These are phyloP conservation scores for Bifiguratus adelaidae DNA, from an alignment of 192 early-diverging fungal genomes.

Conservation along the genomic window DNA sequence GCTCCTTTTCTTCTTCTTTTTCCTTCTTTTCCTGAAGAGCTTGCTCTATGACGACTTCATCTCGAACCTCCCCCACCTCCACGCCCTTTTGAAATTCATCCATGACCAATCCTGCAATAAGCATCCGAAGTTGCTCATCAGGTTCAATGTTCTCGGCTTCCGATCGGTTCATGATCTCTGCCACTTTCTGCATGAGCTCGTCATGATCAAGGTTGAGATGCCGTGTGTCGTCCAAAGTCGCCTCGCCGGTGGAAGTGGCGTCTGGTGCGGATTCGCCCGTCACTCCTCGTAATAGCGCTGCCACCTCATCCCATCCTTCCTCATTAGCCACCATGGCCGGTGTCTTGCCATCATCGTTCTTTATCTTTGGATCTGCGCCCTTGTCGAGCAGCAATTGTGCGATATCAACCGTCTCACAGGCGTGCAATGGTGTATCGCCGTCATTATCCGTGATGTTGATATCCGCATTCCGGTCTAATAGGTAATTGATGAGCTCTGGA, in stretches of 20 bases:
- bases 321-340: slow-evolving; percentile 42
- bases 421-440: slow-evolving; percentile 68
- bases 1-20: too few relatives aligned
- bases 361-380: slow-evolving; percentile 49
- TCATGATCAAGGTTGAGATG: slow-evolving; percentile 16
- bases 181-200: slow-evolving; percentile 27
- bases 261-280: slow-evolving; percentile 40
- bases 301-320: slow-evolving; percentile 49
- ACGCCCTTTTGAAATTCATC: background rate
- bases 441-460: slow-evolving; percentile 61
- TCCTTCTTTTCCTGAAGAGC: too few relatives aligned
- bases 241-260: slow-evolving; percentile 11
- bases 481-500: slow-evolving; percentile 39
- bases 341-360: slow-evolving; percentile 48
- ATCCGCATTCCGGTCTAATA: slow-evolving; percentile 48
- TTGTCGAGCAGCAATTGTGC: slow-evolving; percentile 47
- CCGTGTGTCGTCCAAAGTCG: slow-evolving; percentile 8
- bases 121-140: slow-evolving; percentile 37
- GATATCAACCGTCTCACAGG: slow-evolving; percentile 48
- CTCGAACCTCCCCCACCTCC: background rate
- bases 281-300: slow-evolving; percentile 33
- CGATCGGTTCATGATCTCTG: slow-evolving; percentile 39
- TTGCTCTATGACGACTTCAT: too few relatives aligned
- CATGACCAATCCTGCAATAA: slow-evolving; percentile 21
- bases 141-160: slow-evolving; percentile 29